Base-by-base conservation (phyloP, 768 basidiomycete genomes). In the Russula virescens region DNA sequence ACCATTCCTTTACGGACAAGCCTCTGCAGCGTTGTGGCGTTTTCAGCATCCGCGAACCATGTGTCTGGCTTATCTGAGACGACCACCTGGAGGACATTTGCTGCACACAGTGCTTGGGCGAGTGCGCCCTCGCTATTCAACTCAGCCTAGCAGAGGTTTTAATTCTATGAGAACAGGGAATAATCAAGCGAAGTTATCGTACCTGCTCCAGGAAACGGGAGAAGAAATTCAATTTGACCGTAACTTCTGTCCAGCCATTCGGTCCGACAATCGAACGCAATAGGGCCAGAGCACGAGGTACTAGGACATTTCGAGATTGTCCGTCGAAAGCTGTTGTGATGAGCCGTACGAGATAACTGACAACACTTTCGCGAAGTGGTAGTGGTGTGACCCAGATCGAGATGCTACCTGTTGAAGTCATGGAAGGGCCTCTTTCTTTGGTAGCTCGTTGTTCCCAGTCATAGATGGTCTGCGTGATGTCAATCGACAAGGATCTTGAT, bases 281-380 rank as follows among this genome's bases (percentile, higher is more conserved):
- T 28, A 91, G 73, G 0, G 78, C 71, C 35, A 91, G 75, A 1
- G 87, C 85, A 61, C 86, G 82, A 25, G 87, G 84, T 47, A 87
- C 75, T 19, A 89, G 76, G 18, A 75, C 73, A 23, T 63, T 67
- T 53, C 72, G 75, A 28, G 74, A 73, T 7, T 79, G 73, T n/a
- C 79, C 79, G 58, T 88, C 85, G 60, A 84, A 79, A 1, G 81
- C 75, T 34, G 83, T 81, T 18, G 91, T 91, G 10, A 91, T 86
- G 50, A 98, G 80, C 51, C 96, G 88, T n/a, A 99, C 86, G 38
- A 99, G 82, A 74, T 94, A 97, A 76, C 93, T 94, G 66, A 98
- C 89, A 76, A 97, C 90, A 62, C 87, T 88, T 74, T 98, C 96
- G 31, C 92, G 83, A 60, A 92, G 85, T 23, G 81, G 79, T 31